These are phyloP conservation scores for Torrubiellomyces zombiae DNA, from an alignment of 2,329 filamentous ascomycete species.

Conservation along the genomic window DNA sequence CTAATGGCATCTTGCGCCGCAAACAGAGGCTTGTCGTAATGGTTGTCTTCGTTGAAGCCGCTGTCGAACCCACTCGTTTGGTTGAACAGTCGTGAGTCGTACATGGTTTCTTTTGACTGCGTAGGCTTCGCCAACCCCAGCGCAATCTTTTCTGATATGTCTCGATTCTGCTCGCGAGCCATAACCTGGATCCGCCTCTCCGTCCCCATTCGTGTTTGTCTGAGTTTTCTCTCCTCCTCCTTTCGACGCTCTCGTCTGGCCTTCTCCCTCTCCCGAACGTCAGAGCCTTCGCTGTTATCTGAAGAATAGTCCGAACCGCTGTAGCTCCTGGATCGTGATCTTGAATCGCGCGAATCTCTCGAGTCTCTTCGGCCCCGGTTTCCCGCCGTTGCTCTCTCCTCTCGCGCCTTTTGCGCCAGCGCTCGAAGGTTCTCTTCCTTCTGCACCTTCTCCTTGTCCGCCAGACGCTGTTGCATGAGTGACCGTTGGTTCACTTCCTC, in stretches of 20 bases:
- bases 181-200: constrained; percentile 85
- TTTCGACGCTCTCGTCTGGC: constrained; percentile 60
- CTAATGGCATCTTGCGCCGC: constrained; percentile 88
- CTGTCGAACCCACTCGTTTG: constrained; percentile 79
- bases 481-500: constrained; percentile 89
- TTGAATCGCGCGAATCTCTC: constrained; percentile 21
- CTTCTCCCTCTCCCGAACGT: constrained; percentile 58
- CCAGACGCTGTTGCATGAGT: constrained; percentile 86
- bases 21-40: constrained; percentile 93
- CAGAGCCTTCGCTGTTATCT: constrained; percentile 49
- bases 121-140: constrained; percentile 90
- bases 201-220: constrained; percentile 88
- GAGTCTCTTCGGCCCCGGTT: constrained; percentile 25
- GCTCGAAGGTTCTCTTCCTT: constrained; percentile 85
- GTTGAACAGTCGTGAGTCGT: constrained; percentile 90
- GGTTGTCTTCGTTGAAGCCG: constrained; percentile 94
- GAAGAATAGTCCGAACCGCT: constrained; percentile 32
- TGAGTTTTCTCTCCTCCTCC: constrained; percentile 76
- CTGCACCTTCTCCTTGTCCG: constrained; percentile 88
- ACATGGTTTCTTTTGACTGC: constrained; percentile 84
- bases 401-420: constrained; percentile 79
- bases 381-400: constrained; percentile 48
- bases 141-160: constrained; percentile 94
- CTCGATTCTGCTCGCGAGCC: constrained; percentile 86
- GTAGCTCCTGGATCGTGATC: constrained; percentile 28